Conservation (phyloP, 23 red algal species). For the Chondrus crispus region DNA sequence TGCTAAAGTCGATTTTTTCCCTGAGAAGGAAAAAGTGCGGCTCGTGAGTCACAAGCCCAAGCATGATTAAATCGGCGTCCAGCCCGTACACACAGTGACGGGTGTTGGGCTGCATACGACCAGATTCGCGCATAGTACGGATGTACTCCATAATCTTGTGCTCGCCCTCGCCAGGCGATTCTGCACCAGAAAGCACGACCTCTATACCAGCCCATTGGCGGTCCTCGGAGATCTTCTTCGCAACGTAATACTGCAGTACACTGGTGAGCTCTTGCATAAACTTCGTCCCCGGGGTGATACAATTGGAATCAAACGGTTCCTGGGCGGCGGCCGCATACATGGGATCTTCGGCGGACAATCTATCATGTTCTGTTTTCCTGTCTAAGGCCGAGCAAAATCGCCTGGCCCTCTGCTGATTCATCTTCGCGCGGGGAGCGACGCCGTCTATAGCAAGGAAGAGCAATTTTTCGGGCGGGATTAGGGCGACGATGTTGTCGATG, state of each 20-base stretch:
- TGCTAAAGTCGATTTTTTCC: slow-evolving; percentile 81
- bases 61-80: slow-evolving; percentile 99
- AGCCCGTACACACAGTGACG: slow-evolving; percentile 95
- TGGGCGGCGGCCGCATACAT: slow-evolving; percentile 34
- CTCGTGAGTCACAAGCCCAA: slow-evolving; percentile 95
- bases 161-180: slow-evolving; percentile 97
- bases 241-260: slow-evolving; percentile 77
- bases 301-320: slow-evolving; percentile 93
- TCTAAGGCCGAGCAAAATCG: slow-evolving; percentile 81
- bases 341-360: slow-evolving; percentile 11
- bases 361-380: slow-evolving; percentile 44
- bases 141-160: slow-evolving; percentile 99
- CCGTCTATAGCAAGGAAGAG: slow-evolving; percentile 91
- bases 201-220: slow-evolving; percentile 47
- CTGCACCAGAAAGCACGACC: slow-evolving; percentile 80
- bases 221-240: slow-evolving; percentile 76
- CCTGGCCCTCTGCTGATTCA: slow-evolving; percentile 93
- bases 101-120: slow-evolving; percentile 29
- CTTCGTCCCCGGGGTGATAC: slow-evolving; percentile 94
- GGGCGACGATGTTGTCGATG: slow-evolving; percentile 82
- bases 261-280: slow-evolving; percentile 84
- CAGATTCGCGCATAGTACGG: slow-evolving; percentile 51
- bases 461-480: slow-evolving; percentile 63
- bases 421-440: slow-evolving; percentile 95
- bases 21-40: slow-evolving; percentile 91